These are phyloP conservation scores for Postia placenta DNA, from an alignment of 768 basidiomycete species.

Conservation along the genomic window DNA sequence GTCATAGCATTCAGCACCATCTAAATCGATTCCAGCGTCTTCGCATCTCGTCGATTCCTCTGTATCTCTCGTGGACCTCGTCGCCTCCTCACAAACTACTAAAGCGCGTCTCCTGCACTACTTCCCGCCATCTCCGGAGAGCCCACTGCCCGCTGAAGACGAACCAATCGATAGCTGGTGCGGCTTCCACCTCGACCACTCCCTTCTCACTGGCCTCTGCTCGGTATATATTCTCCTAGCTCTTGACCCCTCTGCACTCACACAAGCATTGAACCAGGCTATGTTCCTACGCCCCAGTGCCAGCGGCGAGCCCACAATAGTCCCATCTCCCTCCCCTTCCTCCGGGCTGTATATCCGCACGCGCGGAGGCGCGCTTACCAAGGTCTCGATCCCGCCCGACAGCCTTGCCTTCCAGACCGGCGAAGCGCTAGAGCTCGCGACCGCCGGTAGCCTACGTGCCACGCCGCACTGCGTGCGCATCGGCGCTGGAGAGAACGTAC, in stretches of 20 bases:
- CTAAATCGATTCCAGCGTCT: constrained; percentile 39
- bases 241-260: not conserved
- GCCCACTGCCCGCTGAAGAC: constrained; percentile 36
- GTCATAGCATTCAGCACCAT: not conserved
- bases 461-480: constrained; percentile 94
- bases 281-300: constrained; percentile 66
- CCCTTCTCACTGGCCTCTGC: constrained; percentile 87
- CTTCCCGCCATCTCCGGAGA: constrained; percentile 61
- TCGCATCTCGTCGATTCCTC: constrained; percentile 60
- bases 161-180: constrained; percentile 85
- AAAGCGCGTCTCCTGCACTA: constrained; percentile 97
- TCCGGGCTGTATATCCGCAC: constrained; percentile 93
- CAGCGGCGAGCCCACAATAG: constrained; percentile 33
- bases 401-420: constrained; percentile 96
- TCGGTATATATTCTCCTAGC: constrained; percentile 43
- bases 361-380: constrained; percentile 69
- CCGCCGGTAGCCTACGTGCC: constrained; percentile 72
- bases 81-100: constrained; percentile 71
- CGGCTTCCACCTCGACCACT: constrained; percentile 93
- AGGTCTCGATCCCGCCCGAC: constrained; percentile 79
- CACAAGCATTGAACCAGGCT: constrained; percentile 41
- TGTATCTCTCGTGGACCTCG: constrained; percentile 64
- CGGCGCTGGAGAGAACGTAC: constrained; percentile 39
- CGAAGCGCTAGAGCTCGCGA: constrained; percentile 89
- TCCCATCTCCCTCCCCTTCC: constrained; percentile 63